These are phyloP conservation scores for Pythium diclinum DNA, from an alignment of 352 stramenopile genomes.

Conservation along the genomic window DNA sequence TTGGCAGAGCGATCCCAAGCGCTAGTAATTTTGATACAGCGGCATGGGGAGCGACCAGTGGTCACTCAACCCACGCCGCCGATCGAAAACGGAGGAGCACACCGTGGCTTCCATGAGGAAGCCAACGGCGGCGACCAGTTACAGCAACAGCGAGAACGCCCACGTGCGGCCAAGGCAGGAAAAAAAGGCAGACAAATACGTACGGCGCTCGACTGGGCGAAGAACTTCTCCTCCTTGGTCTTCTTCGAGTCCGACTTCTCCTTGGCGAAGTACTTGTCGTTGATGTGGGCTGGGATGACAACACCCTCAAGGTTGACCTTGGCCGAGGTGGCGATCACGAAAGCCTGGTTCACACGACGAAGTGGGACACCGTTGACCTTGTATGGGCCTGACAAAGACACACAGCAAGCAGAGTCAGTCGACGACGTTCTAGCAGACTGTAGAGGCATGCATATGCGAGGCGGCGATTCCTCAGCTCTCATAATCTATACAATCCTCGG, in stretches of 20 bases:
- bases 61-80: slow-evolving; percentile 19
- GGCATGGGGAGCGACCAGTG: slow-evolving; percentile 11
- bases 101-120: not conserved
- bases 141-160: slow-evolving; percentile 28
- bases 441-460: not conserved
- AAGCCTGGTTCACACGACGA: slow-evolving; percentile 96
- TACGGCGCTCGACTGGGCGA: slow-evolving; percentile 88
- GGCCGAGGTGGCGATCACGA: slow-evolving; percentile 98
- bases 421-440: not conserved
- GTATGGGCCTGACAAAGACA: slow-evolving; percentile 76
- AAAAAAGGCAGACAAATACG: slow-evolving; percentile 28
- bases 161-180: slow-evolving; percentile 19
- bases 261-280: slow-evolving; percentile 98
- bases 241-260: slow-evolving; percentile 87
- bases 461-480: slow-evolving; percentile 49
- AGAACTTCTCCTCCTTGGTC: slow-evolving; percentile 97
- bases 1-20: slow-evolving; percentile 90
- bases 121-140: slow-evolving; percentile 8
- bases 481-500: slow-evolving; percentile 45
- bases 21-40: slow-evolving; percentile 48
- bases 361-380: slow-evolving; percentile 97
- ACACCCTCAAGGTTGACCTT: slow-evolving; percentile 95
- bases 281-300: slow-evolving; percentile 87
- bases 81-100: slow-evolving; percentile 14
- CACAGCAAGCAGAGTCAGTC: slow-evolving; percentile 1